These are phyloP conservation scores for Vanrija sp. DNA, from an alignment of 1,284 basidiomycete genomes.

Conservation along the genomic window DNA sequence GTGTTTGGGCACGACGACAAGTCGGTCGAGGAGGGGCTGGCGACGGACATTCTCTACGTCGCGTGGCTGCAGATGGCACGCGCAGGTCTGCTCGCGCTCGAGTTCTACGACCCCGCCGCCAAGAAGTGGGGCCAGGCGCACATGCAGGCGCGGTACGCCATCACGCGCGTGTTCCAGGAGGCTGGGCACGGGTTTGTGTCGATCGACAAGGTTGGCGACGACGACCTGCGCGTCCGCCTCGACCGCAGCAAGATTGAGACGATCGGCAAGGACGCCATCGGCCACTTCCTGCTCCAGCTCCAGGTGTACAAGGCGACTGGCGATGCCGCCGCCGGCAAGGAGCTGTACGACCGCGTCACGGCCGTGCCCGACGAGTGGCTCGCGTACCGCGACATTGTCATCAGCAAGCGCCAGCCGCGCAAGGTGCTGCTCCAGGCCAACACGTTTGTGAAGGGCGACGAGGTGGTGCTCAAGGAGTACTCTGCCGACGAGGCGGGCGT, in stretches of 20 bases:
- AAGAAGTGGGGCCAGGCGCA: conserved; percentile 86
- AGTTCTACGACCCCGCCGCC: conserved; percentile 73
- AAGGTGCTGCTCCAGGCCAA: conserved; percentile 21
- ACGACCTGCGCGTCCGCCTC: conserved; percentile 13
- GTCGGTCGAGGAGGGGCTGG: conserved; percentile 1
- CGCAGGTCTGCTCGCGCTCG: conserved; percentile 71
- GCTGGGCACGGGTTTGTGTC: conserved; percentile 11
- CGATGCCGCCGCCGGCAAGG: conserved; percentile 10
- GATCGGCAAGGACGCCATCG: conserved; percentile 13
- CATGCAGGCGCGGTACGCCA: conserved; percentile 56
- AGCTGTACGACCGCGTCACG: conserved; percentile 11
- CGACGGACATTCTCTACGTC: conserved; percentile 64
- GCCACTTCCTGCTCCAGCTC: conserved; percentile 14
- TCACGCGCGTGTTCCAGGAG: conserved; percentile 12
- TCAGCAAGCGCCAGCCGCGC: conserved; percentile 14
- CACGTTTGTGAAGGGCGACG: conserved; percentile 11
- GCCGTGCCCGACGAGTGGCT: conserved; percentile 12
- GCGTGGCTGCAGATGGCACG: conserved; percentile 79
- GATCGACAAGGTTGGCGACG: conserved; percentile 8
- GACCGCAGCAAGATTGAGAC: conserved; percentile 11
- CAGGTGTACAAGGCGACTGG: conserved; percentile 20
- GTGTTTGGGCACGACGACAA: conserved; percentile 19
- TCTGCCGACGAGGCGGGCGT: conserved; percentile 9
- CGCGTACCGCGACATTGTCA: conserved; percentile 11
- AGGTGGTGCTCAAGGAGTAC: conserved; percentile 17